These are phyloP conservation scores for Glaciozyma antarctica DNA, from an alignment of 768 basidiomycete species.

Conservation along the genomic window DNA sequence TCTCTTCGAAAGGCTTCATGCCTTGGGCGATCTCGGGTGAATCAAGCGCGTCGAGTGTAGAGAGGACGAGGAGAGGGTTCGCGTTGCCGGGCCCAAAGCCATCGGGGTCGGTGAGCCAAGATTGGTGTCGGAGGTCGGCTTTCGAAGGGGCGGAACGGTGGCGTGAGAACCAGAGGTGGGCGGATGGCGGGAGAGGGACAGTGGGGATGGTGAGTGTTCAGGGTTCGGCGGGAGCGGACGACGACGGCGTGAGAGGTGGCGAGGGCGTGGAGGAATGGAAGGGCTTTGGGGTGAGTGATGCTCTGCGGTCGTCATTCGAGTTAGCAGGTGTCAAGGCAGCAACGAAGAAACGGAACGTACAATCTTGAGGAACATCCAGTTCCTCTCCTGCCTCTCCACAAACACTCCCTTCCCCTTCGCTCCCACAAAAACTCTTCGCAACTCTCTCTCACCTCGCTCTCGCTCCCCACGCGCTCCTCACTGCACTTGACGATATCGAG, in stretches of 20 bases:
- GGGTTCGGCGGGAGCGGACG: constrained; percentile 6
- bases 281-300: constrained; percentile 15
- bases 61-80: constrained; percentile 1
- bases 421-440: constrained; percentile 2
- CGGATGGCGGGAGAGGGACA: constrained; percentile 16
- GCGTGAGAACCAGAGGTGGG: constrained; percentile 29
- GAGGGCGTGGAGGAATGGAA: constrained; percentile 15
- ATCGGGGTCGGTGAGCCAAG: constrained; percentile 8
- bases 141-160: constrained; percentile 19
- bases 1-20: constrained; percentile 6
- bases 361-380: constrained; percentile 28
- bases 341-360: constrained; percentile 3
- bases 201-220: not conserved
- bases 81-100: not conserved
- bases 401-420: constrained; percentile 12
- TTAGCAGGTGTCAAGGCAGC: not conserved
- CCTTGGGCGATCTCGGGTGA: constrained; percentile 23
- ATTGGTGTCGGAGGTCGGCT: constrained; percentile 2
- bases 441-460: constrained; percentile 7
- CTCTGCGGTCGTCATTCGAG: constrained; percentile 1
- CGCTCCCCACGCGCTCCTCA: constrained; percentile 17
- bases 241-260: constrained; percentile 22
- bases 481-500: constrained; percentile 29
- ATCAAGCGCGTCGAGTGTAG: constrained; percentile 20
- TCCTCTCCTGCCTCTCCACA: constrained; percentile 21